These are phyloP conservation scores for Phytophthora sojae DNA, from an alignment of 352 stramenopile genomes.

Conservation along the genomic window DNA sequence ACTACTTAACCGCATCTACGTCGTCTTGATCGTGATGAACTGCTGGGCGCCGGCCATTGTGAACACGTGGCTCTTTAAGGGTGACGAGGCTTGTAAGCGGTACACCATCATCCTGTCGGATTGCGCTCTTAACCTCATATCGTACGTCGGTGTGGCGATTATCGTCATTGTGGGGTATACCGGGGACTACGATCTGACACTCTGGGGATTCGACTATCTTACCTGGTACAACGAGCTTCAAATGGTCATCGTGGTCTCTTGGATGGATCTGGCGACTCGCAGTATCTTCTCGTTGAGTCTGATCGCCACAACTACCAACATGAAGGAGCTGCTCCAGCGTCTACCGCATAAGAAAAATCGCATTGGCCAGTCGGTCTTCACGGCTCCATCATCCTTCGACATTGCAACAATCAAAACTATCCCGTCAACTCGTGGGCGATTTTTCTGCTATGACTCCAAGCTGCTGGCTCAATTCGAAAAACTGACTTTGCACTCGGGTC, in stretches of 20 bases:
- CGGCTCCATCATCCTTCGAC: background rate
- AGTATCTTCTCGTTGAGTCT: background rate
- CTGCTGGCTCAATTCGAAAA: too few species aligned
- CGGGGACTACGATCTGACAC: background rate
- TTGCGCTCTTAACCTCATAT: background rate
- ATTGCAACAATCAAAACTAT: background rate
- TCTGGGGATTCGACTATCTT: background rate
- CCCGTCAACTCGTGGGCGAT: too few species aligned
- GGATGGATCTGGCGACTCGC: background rate
- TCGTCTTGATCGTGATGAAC: conserved; percentile 27
- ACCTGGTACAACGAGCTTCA: background rate
- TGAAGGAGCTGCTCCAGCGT: background rate
- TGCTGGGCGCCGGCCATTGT: conserved; percentile 23
- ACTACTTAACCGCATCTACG: conserved; percentile 40
- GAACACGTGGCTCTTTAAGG: conserved; percentile 2
- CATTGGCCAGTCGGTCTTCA: too few species aligned
- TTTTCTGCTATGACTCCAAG: too few species aligned
- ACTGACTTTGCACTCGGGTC: too few species aligned
- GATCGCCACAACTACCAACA: background rate
- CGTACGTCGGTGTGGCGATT: background rate
- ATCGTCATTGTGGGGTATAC: background rate
- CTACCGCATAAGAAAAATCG: background rate
- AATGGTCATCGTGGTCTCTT: background rate
- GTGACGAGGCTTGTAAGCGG: conserved; percentile 9
- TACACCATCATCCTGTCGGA: conserved; percentile 14